Conservation (phyloP, 2,329 filamentous ascomycete genomes). For the Talaromyces sp. region DNA sequence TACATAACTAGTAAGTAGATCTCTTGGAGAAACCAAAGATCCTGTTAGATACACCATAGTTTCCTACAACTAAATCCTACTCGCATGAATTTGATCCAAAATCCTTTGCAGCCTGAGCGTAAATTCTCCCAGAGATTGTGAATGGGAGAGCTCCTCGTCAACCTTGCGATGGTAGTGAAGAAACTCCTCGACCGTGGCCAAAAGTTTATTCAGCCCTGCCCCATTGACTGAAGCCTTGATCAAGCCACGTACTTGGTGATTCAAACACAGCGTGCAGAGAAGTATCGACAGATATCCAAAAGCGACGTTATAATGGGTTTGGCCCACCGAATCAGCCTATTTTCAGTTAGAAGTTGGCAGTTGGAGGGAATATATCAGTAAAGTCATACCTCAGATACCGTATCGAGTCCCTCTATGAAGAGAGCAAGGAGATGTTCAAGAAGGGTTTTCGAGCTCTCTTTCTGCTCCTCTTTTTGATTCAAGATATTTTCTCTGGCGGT, state of each 20-base stretch:
- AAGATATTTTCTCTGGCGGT: constrained; percentile 51
- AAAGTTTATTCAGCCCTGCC: constrained; percentile 44
- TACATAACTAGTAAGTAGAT: background rate
- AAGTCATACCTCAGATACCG: constrained; percentile 60
- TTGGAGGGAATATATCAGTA: constrained; percentile 14
- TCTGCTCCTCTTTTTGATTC: constrained; percentile 23
- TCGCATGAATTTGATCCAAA: constrained; percentile 38
- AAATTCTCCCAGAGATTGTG: constrained; percentile 45
- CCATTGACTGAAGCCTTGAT: constrained; percentile 42
- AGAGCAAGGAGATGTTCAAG: constrained; percentile 57
- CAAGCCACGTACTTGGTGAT: constrained; percentile 37
- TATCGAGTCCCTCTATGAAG: constrained; percentile 63
- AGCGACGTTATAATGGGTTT: constrained; percentile 73
- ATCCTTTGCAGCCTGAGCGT: constrained; percentile 51
- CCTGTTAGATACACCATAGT: background rate
- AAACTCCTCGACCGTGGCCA: constrained; percentile 59
- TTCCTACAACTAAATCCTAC: too few relatives aligned
- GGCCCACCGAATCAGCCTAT: constrained; percentile 54
- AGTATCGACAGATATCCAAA: constrained; percentile 82
- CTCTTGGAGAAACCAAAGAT: background rate
- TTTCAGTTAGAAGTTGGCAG: constrained; percentile 8
- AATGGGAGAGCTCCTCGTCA: constrained; percentile 41
- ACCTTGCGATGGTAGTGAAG: constrained; percentile 55
- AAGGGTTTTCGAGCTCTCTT: constrained; percentile 35
- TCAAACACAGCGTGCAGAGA: constrained; percentile 72